Evolutionary conservation across 176 grass and related monocot species (phyloP), one percentile per base, ranked within the genome.

Genomic region (Olyra latifolia): DNA sequence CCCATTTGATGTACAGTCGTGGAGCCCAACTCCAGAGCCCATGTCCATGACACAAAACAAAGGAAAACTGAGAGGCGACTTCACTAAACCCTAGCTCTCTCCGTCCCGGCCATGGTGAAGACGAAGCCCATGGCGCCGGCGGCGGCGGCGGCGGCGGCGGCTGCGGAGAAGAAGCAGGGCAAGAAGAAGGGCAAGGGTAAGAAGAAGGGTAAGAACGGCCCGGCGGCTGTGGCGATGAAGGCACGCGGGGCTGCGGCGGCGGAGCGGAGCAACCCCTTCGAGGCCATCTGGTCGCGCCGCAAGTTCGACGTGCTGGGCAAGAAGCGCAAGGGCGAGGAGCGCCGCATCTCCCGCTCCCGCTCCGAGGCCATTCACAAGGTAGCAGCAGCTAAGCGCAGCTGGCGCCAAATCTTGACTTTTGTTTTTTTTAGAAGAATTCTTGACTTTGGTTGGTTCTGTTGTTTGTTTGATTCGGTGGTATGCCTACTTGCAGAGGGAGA

Each of bases 251-350:
- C 54, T 0, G 78, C 83, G 49, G 74, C 66, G 65, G 61, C 23
- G 35, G 74, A 78, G 30, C 69, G 63, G 73, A 79, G 55, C 85
- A 98, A 98, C 78, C 95, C 90, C n/a, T 95, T 95, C 53, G 96
- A 95, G 73, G 86, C 86, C 47, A 98, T 98, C 30, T 95, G 96
- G 96, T 93, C 95, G 7, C 92, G 95, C 76, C 83, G 92, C 53
- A 98, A 98, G 84, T 98, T 98, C 65, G 95, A 98, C 71, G 62
- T 98, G 28, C 86, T 98, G 6, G 90, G 95, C 5, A 98, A 93
- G 90, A 92, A 92, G 86, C 87, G 86, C 77, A 98, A 95, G 90
- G 95, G 92, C 7, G 95, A 95, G 83, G 95, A 98, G 71, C 80
- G 27, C 11, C 95, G 95, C 58, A 30, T 91, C 7, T 80, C 86